Percentiles rank a stretch among this genome's conserved stretches.
Conservation (phyloP, 2,329 filamentous ascomycete species). For the Hymenoscyphus occultus region DNA sequence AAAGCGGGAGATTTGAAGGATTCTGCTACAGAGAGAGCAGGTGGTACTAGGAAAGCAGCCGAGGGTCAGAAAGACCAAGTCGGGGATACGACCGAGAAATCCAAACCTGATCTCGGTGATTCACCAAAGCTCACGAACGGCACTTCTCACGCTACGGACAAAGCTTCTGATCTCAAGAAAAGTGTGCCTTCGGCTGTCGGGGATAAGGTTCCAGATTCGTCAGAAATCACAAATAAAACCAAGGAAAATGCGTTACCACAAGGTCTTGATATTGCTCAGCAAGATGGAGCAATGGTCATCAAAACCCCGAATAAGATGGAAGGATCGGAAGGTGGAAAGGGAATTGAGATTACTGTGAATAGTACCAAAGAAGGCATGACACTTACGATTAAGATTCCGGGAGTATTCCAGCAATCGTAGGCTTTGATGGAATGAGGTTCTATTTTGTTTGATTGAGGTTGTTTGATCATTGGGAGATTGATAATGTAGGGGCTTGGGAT, state of each 20-base stretch:
- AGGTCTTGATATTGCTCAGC: conserved; percentile 8
- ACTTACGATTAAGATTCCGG: conserved; percentile 30
- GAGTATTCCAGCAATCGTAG: conserved; percentile 19
- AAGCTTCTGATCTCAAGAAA: conserved; percentile 4
- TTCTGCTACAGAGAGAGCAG: neutral
- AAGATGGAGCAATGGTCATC: conserved; percentile 12
- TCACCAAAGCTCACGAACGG: neutral
- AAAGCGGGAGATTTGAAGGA: conserved; percentile 4
- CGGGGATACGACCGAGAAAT: neutral
- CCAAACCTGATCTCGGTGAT: neutral
- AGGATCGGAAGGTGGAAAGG: conserved; percentile 9
- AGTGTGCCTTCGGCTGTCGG: conserved; percentile 1
- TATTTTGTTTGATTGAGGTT: neutral
- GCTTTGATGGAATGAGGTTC: neutral
- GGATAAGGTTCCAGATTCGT: neutral
- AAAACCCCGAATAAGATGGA: conserved; percentile 6
- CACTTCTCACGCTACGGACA: neutral
- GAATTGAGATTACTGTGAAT: conserved; percentile 31
- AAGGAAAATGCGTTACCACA: conserved; percentile 9
- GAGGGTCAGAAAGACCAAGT: neutral
- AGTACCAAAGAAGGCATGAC: conserved; percentile 30
- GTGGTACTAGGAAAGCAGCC: neutral
- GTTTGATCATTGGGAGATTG: neutral
- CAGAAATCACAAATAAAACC: conserved; percentile 1
- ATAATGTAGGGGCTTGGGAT: neutral